phyloP scores from a whole-genome alignment of 306 rosid genomes.

The Cucurbita maxima region DNA sequence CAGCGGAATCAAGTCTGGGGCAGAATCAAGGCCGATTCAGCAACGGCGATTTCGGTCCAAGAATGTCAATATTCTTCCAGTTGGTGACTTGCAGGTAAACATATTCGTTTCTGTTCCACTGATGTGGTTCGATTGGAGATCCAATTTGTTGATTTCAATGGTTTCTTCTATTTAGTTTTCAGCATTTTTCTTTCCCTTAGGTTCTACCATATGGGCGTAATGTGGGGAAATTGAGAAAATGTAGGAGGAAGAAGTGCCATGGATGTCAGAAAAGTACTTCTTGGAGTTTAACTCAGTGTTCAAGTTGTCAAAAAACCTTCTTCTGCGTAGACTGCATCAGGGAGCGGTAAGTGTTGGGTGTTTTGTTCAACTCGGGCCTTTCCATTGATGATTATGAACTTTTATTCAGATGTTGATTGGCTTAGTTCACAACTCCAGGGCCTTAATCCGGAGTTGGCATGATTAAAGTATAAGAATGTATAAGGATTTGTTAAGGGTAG shows the following conservation, averaged over 20 bases:
- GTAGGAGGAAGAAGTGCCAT: slow-evolving; percentile 70
- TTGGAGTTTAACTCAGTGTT: slow-evolving; percentile 50
- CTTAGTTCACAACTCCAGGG: neutral
- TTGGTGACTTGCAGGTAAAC: slow-evolving; percentile 48
- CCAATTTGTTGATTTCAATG: slow-evolving; percentile 4
- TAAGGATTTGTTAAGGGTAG: neutral
- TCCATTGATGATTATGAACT: neutral
- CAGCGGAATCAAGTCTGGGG: slow-evolving; percentile 39
- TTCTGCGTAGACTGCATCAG: slow-evolving; percentile 83
- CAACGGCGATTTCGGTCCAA: slow-evolving; percentile 73
- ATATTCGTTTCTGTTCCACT: neutral
- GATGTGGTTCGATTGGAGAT: neutral
- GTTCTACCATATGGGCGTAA: slow-evolving; percentile 28
- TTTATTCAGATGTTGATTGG: neutral
- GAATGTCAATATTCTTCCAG: slow-evolving; percentile 55
- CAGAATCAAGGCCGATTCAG: slow-evolving; percentile 15
- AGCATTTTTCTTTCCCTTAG: slow-evolving; percentile 9
- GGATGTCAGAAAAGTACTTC: slow-evolving; percentile 67
- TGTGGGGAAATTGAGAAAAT: slow-evolving; percentile 32
- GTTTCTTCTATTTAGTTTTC: slow-evolving; percentile 1
- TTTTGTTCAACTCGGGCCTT: neutral
- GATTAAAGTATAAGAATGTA: neutral
- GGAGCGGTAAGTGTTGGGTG: slow-evolving; percentile 44
- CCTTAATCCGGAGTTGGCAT: neutral
- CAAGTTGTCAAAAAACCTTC: slow-evolving; percentile 58